Percentiles rank a stretch among this genome's conserved stretches.
Evolutionary conservation across 345 rosid species (phyloP).

Genomic region (Crucihimalaya himalaica): DNA sequence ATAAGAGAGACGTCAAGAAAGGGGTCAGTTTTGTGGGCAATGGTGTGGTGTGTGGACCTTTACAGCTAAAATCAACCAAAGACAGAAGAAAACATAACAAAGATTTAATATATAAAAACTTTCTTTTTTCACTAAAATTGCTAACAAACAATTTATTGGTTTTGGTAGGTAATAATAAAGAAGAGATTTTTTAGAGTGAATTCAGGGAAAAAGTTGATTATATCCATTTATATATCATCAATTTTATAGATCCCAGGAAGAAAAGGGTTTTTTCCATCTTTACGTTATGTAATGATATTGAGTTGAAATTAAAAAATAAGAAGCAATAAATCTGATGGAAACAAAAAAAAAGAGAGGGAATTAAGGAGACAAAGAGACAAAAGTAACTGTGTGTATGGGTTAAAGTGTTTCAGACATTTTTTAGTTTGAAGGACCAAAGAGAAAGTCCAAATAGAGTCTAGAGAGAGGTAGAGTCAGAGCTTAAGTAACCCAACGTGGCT

Average conservation of each 20-base stretch:
- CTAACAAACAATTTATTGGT: constrained; percentile 27
- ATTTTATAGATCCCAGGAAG: constrained; percentile 36
- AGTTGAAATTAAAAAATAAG: not conserved
- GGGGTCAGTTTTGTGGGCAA: constrained; percentile 22
- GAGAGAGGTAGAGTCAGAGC: not conserved
- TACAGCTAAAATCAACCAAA: constrained; percentile 39
- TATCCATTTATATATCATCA: constrained; percentile 12
- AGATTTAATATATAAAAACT: constrained; percentile 1
- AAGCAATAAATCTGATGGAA: not conserved
- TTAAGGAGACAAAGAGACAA: constrained; percentile 41
- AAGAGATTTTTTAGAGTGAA: not conserved
- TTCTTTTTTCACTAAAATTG: constrained; percentile 18
- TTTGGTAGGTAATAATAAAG: not conserved
- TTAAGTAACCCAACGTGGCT: not conserved
- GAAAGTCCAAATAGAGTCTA: not conserved
- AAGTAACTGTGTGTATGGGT: constrained; percentile 4
- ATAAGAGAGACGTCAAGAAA: constrained; percentile 36
- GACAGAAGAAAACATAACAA: constrained; percentile 13
- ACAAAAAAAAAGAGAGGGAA: constrained; percentile 24
- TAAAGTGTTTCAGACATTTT: constrained; percentile 15
- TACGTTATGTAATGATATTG: constrained; percentile 25
- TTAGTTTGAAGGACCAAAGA: not conserved
- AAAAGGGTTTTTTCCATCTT: not conserved
- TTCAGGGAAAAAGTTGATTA: constrained; percentile 27
- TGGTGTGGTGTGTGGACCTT: constrained; percentile 37